Percentiles rank a stretch among this genome's conserved stretches.
phyloP scores from a whole-genome alignment of 441 rosid genomes.

The Gossypium aridum region DNA sequence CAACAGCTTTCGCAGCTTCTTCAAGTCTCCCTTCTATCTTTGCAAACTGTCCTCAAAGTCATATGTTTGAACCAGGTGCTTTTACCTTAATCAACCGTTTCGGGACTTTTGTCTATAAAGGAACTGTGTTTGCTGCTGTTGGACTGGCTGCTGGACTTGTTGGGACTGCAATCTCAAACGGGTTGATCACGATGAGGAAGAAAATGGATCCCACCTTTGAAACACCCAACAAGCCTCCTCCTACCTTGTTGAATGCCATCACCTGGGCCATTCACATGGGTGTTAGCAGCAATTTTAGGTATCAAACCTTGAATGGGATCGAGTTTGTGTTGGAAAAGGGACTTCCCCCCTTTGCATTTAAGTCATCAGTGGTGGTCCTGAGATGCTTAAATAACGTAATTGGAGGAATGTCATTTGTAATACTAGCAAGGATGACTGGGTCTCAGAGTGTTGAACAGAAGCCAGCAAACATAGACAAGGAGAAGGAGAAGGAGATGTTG shows the following conservation, averaged over 20 bases:
- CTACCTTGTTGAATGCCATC: conserved; percentile 66
- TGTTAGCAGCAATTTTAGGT: conserved; percentile 81
- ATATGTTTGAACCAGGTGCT: conserved; percentile 82
- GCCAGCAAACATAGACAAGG: conserved; percentile 18
- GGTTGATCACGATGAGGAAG: conserved; percentile 80
- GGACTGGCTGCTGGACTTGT: conserved; percentile 93
- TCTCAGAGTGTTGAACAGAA: conserved; percentile 50
- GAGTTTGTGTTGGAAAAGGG: conserved; percentile 49
- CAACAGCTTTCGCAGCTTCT: conserved; percentile 43
- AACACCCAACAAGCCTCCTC: conserved; percentile 89
- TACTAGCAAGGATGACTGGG: conserved; percentile 85
- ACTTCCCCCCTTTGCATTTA: conserved; percentile 52
- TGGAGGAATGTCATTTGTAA: conserved; percentile 88
- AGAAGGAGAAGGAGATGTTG: conserved; percentile 29
- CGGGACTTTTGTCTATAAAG: conserved; percentile 76
- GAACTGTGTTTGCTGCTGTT: conserved; percentile 75
- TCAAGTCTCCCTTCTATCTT: conserved; percentile 55
- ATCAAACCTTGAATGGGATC: conserved; percentile 67
- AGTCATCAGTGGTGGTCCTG: conserved; percentile 67
- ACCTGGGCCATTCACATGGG: conserved; percentile 99
- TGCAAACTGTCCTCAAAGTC: conserved; percentile 63
- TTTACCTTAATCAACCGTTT: conserved; percentile 43
- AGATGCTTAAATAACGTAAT: conserved; percentile 75
- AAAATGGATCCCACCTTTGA: conserved; percentile 89
- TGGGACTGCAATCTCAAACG: conserved; percentile 78